Base-by-base conservation (phyloP, 306 rosid species). In the Astragalus glycyphyllos region DNA sequence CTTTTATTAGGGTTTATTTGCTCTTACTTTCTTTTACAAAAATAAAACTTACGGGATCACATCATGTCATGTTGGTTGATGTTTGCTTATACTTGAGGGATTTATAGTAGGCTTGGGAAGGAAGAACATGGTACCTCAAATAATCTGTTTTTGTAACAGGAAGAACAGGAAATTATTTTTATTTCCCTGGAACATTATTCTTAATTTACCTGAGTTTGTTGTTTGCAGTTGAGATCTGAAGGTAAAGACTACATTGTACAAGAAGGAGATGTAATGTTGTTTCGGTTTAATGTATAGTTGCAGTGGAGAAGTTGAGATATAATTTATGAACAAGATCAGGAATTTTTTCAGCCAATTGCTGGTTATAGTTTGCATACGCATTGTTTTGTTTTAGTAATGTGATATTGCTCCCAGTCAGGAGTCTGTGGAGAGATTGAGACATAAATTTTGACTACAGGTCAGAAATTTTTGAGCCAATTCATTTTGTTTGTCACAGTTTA, bases 211-310 rank as follows among this genome's bases (percentile, higher is more conserved):
- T 34, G 42, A 65, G 23, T 38, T 29, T 68, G 73, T 47, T 77
- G 16, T 81, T 73, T 87, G 87, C 92, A 94, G 98, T 82, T 90
- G 87, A 82, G 96, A 84, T 87, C 96, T 37, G 95, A 94, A 90
- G 98, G 96, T 63, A 94, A 94, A 84, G 98, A 89, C 12, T 94
- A 94, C 75, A 55, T 86, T 79, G 98, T 94, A 47, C 91, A 71
- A 78, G 98, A 90, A 86, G 97, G 95, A 76, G 98, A 94, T 80
- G 95, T 94, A 57, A 90, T 94, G 98, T 76, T 94, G 81, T 90
- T 90, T 65, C 96, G 98, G 29, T 94, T 94, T 86, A 94, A 94
- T 40, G 97, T 94, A 31, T 94, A 78, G 84, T 17, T 14, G 64
- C 79, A 38, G 61, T 11, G 15, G 49, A 65, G 67, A 44, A 65